Evolutionary conservation across 306 rosid genomes (phyloP), one percentile per base, ranked within the genome.

Genomic region (Prunus campanulata): DNA sequence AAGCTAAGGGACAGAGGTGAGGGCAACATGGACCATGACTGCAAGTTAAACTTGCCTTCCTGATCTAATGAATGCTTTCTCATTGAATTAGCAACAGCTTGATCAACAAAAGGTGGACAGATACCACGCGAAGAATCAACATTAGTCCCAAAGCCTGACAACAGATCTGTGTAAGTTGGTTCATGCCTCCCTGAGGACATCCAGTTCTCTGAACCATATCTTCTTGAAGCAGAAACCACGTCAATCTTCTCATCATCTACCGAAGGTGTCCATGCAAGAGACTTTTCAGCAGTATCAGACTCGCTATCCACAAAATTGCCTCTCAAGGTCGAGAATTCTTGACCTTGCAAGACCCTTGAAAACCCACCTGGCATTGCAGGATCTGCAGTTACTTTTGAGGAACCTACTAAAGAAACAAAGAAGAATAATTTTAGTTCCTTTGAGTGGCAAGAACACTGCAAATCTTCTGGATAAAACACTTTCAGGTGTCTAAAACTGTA

Each of bases 271-370:
- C 97, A 83, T 67, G 65, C 90, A 72, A 64, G 86, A n/a, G 92
- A 79, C 78, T 89, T 92, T 83, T 88, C 97, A 8, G 86, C 90
- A 14, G 83, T 76, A 72, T 86, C 92, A 48, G 89, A 66, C 55
- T 90, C 89, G 66, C 91, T 84, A 57, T 93, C 97, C 0, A 66
- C 82, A 70, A 88, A 87, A 72, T 85, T 90, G 68, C 85, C 93
- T 81, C 91, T 86, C 88, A 90, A 87, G 88, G 93, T 84, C 88
- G 91, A 44, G 77, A 86, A 80, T 76, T 95, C 99, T 92, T 89
- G 99, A 95, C 97, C 97, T 90, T 91, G 99, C 99, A 95, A 92
- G 93, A 88, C 97, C 92, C 93, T 90, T 60, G 91, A 82, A 78
- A 85, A 86, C 27, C 93, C 96, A 81, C 86, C 82, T 39, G 88